Percentiles rank a stretch among this genome's conserved stretches.
Evolutionary conservation across 225 moss, liverwort and hornwort genomes (phyloP).

Genomic region (Rhytidiadelphus loreus): DNA sequence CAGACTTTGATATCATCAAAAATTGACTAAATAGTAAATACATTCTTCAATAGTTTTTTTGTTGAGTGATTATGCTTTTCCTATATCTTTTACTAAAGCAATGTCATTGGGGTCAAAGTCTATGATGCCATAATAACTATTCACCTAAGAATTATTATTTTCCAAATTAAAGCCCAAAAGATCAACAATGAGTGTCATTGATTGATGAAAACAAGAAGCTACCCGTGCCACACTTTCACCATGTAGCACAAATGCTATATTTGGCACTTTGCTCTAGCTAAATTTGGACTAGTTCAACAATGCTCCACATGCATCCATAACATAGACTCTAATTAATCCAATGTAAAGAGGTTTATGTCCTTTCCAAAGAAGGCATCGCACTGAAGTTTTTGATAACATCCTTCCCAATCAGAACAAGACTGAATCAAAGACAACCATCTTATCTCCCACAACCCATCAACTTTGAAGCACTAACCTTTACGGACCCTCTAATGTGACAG

Average conservation of each 20-base stretch:
- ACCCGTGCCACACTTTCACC: fast-evolving
- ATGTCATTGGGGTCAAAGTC: fast-evolving
- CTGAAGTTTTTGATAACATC: not conserved
- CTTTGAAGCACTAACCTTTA: fast-evolving
- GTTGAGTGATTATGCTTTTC: fast-evolving
- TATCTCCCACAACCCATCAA: not conserved
- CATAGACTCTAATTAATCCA: not conserved
- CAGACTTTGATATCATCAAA: no score
- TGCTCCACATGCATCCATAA: fast-evolving
- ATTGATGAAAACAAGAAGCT: not conserved
- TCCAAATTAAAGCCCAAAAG: fast-evolving
- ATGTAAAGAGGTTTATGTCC: not conserved
- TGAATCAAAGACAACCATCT: not conserved
- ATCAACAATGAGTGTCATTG: not conserved
- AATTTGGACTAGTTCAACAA: fast-evolving
- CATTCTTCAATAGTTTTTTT: not conserved
- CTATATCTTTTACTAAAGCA: not conserved
- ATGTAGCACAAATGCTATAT: fast-evolving
- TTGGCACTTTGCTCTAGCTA: fast-evolving
- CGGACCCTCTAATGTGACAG: not conserved
- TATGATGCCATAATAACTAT: fast-evolving
- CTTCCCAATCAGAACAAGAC: fast-evolving
- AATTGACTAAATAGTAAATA: not conserved
- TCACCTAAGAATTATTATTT: not conserved
- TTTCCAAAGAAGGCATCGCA: not conserved